A percentile compares a stretch with the other conserved stretches of the same genome.
phyloP scores from a whole-genome alignment of 768 basidiomycete species.

The Rhodotorula sphaerocarpa region DNA sequence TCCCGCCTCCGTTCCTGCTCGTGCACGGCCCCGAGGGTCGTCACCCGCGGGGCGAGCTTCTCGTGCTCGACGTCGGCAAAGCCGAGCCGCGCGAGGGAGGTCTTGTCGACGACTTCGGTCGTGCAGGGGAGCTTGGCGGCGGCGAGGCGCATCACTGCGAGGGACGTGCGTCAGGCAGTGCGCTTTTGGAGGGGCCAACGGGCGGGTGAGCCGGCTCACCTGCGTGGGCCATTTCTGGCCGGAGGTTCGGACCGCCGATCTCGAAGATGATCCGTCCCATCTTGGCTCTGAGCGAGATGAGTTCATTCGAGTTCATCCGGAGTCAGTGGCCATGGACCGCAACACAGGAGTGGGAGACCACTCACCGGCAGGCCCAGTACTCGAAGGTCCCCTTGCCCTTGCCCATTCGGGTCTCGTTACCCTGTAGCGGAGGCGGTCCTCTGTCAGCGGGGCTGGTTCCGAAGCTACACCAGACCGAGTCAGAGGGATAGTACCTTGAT shows the following conservation, averaged over 20 bases:
- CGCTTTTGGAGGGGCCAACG: not conserved
- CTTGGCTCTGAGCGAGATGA: constrained; percentile 71
- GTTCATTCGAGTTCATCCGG: no score
- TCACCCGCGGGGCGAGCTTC: constrained; percentile 12
- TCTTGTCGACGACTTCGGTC: constrained; percentile 73
- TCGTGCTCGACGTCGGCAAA: constrained; percentile 10
- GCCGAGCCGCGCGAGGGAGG: constrained; percentile 55
- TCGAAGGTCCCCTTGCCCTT: constrained; percentile 98
- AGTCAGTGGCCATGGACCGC: no score
- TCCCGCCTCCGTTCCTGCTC: no score
- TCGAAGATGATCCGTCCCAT: constrained; percentile 87
- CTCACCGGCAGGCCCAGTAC: constrained; percentile 87
- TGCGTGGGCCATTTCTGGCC: constrained; percentile 85
- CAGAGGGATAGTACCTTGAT: constrained; percentile 60
- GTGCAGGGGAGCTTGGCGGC: constrained; percentile 73
- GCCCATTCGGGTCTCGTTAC: constrained; percentile 98
- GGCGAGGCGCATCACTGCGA: constrained; percentile 74
- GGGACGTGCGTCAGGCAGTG: constrained; percentile 7
- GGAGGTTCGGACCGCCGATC: constrained; percentile 78
- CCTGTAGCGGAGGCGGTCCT: constrained; percentile 48
- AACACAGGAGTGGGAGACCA: not conserved
- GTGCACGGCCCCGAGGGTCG: constrained; percentile 18
- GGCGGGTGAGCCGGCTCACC: constrained; percentile 50
- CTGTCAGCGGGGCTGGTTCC: not conserved
- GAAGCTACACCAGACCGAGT: no score